phyloP scores from a whole-genome alignment of 1,284 basidiomycete species.

The Pascua sp. region DNA sequence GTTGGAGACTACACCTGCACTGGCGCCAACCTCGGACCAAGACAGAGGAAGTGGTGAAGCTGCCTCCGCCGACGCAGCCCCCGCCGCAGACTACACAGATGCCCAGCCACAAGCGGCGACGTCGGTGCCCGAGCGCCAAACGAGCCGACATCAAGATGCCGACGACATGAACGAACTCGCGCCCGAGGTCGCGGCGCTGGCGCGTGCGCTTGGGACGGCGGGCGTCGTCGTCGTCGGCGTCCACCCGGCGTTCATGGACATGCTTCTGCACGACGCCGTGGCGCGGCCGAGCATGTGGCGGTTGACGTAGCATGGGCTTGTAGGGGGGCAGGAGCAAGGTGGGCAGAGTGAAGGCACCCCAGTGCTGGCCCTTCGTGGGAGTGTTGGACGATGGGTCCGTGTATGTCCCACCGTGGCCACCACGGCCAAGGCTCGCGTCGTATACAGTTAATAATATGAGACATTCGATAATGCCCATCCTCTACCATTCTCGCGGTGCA shows the following conservation, averaged over 20 bases:
- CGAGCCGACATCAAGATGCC: neutral
- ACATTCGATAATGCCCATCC: no score
- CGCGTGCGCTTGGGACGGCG: neutral
- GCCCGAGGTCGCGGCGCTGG: constrained; percentile 1
- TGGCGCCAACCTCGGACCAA: neutral
- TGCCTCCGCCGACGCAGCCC: neutral
- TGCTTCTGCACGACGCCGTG: constrained; percentile 7
- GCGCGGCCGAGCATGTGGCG: neutral
- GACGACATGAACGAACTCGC: neutral
- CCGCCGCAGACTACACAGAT: no score
- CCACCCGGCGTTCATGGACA: constrained; percentile 10
- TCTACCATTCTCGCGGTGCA: no score
- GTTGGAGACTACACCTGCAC: no score
- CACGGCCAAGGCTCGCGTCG: no score
- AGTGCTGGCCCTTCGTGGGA: no score
- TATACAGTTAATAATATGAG: no score
- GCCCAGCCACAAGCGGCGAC: neutral
- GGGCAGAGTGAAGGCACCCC: neutral
- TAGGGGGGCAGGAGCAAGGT: no score
- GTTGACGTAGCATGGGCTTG: neutral
- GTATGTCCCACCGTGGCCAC: neutral
- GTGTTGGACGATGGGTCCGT: neutral
- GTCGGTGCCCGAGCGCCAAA: neutral
- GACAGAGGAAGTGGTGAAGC: neutral
- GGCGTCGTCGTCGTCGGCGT: constrained; percentile 3